Evolutionary conservation across 2,329 filamentous ascomycete species (phyloP), one percentile per base, ranked within the genome.

Genomic region (Penicillium verrucosum): DNA sequence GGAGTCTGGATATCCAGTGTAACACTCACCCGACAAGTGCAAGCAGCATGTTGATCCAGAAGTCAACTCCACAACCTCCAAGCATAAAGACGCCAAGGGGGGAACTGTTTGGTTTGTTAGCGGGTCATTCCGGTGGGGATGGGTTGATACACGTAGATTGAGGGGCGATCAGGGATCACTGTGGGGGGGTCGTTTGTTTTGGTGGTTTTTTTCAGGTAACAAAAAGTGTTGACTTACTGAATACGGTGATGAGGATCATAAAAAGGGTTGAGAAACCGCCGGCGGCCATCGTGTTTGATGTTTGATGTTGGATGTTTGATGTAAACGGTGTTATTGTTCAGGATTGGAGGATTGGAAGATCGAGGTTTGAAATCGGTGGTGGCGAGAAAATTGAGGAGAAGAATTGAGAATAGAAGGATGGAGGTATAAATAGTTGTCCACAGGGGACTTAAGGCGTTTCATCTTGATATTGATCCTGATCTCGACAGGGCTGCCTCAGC

Each of bases 41-140:
- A 60, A 89, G 74, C 63, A 82, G 80, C 65, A 89, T 82, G 70
- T 89, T 89, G 74, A 89, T 82, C 51, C 86, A 77, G 34, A 89
- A 73, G 66, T 89, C 86, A 65, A 75, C 72, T 40, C 86, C 85
- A 67, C 85, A 89, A 67, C 87, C 87, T 55, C 85, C 81, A 50
- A 89, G 81, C 47, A 82, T 73, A 68, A 80, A 86, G 43, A 87
- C 85, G 48, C 85, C 86, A 53, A 86, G 70, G 87, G 87, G 50
- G 87, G 87, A 57, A 88, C 87, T 89, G 61, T 51, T 45, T 34
- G 18, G 2, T 29, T 23, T 27, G 54, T 67, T 62, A 66, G 61
- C 21, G 5, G 27, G 18, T 30, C 27, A n/a, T 42, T 32, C 18
- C 12, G 12, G 21, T 23, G 32, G 21, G 10, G 25, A 46, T 45